Base-by-base conservation (phyloP, 2,329 filamentous ascomycete species). In the Penicillium sp. region DNA sequence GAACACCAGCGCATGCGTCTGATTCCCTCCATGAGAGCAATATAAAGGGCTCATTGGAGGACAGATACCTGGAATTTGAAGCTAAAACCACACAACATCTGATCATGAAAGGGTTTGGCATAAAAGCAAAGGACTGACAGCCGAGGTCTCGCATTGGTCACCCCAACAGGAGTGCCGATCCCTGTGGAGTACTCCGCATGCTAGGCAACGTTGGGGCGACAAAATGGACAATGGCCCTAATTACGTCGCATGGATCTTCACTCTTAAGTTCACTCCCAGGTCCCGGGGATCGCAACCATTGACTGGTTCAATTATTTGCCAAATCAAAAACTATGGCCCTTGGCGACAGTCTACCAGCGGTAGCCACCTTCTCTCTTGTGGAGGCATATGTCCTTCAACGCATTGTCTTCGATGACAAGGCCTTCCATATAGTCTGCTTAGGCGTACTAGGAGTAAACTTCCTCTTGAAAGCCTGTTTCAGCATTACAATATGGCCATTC, bases 401-500 rank as follows among this genome's bases (percentile, higher is more conserved):
- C 42, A 58, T 55, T 1, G 26, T 66, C 13, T 67, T 70, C 9
- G 46, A 53, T 1, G 65, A 68, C 38, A 50, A 57, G 27, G 47
- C 63, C 7, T 69, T 72, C 35, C 62, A 61, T 18, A 60, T 55
- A 1, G 44, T 70, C 13, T 50, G 58, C 7, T 46, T 69, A 1
- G 53, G 60, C 1, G 54, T 63, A 2, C 32, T 70, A 7, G 61
- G 55, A 1, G 55, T 65, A 11, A 72, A 71, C 41, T 23, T 71
- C 4, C 7, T 57, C 1, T 23, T 70, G 4, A 55, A 63, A 19
- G 45, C 50, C 7, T 35, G 72, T 16, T 84, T 75, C 68, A 62
- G 57, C 5, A 52, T 77, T 0, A 7, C 81, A 4, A 64, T 84
- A 27, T 83, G 79, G 62, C 81, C 80, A 7, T 68, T 76, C 23